phyloP scores from a whole-genome alignment of 78 protist genomes.

The Chrysochromulina parva region DNA sequence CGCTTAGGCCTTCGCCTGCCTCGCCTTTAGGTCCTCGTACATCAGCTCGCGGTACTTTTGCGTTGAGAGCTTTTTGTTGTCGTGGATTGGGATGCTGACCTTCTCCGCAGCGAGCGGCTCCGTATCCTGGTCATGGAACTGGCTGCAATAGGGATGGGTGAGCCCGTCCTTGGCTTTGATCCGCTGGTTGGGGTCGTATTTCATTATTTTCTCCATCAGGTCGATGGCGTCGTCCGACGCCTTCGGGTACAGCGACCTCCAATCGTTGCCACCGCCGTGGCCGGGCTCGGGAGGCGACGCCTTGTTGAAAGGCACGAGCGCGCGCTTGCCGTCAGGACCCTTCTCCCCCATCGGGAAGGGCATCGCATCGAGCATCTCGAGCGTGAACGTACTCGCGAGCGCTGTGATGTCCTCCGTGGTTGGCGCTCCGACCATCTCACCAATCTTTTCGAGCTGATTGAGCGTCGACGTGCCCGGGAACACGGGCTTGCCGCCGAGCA shows the following conservation, averaged over 20 bases:
- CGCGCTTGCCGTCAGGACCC: no score
- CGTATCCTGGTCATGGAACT: slow-evolving; percentile 75
- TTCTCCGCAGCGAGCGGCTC: slow-evolving; percentile 35
- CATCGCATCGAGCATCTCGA: no score
- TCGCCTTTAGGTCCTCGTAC: no score
- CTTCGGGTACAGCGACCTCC: slow-evolving; percentile 75
- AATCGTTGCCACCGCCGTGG: not conserved
- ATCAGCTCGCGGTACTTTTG: slow-evolving; percentile 63
- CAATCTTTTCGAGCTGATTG: slow-evolving; percentile 91
- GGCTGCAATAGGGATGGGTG: slow-evolving; percentile 85
- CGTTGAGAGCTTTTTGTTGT: slow-evolving; percentile 70
- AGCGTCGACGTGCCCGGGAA: slow-evolving; percentile 97
- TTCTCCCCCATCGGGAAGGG: no score
- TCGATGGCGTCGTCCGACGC: slow-evolving; percentile 94
- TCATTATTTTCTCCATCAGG: slow-evolving; percentile 78
- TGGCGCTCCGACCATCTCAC: slow-evolving; percentile 38
- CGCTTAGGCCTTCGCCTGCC: no score
- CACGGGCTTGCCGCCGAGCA: slow-evolving; percentile 91
- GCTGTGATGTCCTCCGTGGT: not conserved
- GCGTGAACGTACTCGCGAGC: not conserved
- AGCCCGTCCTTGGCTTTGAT: slow-evolving; percentile 91
- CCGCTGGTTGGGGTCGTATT: slow-evolving; percentile 93
- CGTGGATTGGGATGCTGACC: slow-evolving; percentile 76
- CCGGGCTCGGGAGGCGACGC: not conserved
- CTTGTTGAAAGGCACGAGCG: not conserved